Conservation (phyloP, 352 stramenopile genomes). For the Globisporangium irregulare region DNA sequence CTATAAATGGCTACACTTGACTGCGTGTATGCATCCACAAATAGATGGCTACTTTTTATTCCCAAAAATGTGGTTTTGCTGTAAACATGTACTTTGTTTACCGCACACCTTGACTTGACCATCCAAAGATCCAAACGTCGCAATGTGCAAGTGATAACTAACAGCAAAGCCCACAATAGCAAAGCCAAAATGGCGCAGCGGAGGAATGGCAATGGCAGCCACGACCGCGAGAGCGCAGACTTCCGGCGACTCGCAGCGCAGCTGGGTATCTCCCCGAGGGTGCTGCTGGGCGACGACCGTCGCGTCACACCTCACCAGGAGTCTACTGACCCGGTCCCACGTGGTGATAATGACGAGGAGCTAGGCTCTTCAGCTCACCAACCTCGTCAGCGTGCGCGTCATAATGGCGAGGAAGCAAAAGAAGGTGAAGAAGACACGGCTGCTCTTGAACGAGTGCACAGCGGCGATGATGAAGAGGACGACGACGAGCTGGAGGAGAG, state of each 20-base stretch:
- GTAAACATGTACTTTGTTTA: too few relatives aligned
- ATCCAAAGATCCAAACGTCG: slow-evolving; percentile 9
- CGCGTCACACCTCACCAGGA: neutral
- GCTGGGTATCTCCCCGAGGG: slow-evolving; percentile 48
- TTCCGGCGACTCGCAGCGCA: slow-evolving; percentile 49
- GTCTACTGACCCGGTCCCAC: neutral
- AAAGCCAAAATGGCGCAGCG: slow-evolving; percentile 9
- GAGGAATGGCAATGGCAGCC: neutral
- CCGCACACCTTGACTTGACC: too few relatives aligned
- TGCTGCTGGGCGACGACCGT: slow-evolving; percentile 22
- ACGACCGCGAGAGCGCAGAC: slow-evolving; percentile 22
- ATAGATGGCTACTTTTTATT: neutral
- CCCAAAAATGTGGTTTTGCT: too few relatives aligned
- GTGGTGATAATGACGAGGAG: neutral
- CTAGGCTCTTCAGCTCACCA: neutral
- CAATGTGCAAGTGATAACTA: neutral
- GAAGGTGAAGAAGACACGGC: slow-evolving; percentile 4
- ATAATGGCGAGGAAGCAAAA: slow-evolving; percentile 24
- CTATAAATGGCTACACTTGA: neutral
- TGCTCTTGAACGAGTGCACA: neutral
- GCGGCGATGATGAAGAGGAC: slow-evolving; percentile 19
- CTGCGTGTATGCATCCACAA: neutral
- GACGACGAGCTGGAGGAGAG: slow-evolving; percentile 26
- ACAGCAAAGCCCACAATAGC: neutral
- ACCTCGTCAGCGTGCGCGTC: neutral